Percentiles rank a stretch among this genome's conserved stretches.
Conservation (phyloP, 2,329 filamentous ascomycete genomes). For the Pseudogymnoascus destructans region DNA sequence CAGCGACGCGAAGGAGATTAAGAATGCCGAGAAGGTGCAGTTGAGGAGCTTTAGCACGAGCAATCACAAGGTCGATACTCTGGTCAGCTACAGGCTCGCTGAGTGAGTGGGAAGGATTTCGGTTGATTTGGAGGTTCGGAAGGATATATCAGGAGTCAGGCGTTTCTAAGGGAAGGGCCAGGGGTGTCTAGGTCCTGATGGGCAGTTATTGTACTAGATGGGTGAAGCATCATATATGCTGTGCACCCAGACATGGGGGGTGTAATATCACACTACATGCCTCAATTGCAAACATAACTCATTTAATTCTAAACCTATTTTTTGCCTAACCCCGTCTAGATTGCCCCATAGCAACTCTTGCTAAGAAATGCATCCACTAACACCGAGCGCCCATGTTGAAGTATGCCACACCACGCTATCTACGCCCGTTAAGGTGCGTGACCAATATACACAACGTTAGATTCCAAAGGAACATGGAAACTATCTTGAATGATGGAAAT, state of each 20-base stretch:
- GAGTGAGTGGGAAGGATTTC: conserved; percentile 25
- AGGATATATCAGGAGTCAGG: conserved; percentile 4
- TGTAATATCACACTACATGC: background rate
- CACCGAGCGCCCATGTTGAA: conserved; percentile 8
- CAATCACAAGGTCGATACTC: conserved; percentile 83
- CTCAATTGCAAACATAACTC: background rate
- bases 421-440: conserved; percentile 7
- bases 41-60: conserved; percentile 91
- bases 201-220: background rate
- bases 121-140: background rate
- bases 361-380: conserved; percentile 3
- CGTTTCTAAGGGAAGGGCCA: background rate
- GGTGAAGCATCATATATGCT: background rate
- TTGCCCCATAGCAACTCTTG: conserved; percentile 1
- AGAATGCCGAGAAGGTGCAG: conserved; percentile 85
- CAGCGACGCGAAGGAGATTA: conserved; percentile 93
- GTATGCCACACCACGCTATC: conserved; percentile 8
- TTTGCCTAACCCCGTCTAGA: conserved; percentile 1
- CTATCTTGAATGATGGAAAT: conserved; percentile 5
- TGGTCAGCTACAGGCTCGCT: conserved; percentile 74
- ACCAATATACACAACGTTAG: conserved; percentile 5
- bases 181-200: background rate
- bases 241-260: background rate
- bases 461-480: background rate
- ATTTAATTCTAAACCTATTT: background rate